phyloP scores from a whole-genome alignment of 2,329 filamentous ascomycete species.

The Pseudopithomyces maydicus region DNA sequence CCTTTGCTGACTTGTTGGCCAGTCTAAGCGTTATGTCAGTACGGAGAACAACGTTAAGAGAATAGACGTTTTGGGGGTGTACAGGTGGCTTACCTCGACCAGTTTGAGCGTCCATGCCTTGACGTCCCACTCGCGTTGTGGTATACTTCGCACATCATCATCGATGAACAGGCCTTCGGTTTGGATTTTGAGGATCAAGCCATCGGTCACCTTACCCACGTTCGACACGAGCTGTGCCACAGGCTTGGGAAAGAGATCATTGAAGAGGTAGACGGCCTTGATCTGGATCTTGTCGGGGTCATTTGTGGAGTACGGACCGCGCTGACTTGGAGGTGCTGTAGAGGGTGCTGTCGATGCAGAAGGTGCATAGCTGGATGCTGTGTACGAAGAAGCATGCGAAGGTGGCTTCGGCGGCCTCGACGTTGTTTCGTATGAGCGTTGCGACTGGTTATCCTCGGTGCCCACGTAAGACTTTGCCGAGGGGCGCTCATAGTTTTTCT shows the following conservation, averaged over 20 bases:
- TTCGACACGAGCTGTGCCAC: slow-evolving; percentile 87
- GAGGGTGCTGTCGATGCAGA: slow-evolving; percentile 84
- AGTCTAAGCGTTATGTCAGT: slow-evolving; percentile 33
- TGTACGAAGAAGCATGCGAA: slow-evolving; percentile 60
- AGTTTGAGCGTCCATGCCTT: slow-evolving; percentile 97
- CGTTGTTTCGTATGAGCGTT: slow-evolving; percentile 73
- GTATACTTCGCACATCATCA: slow-evolving; percentile 86
- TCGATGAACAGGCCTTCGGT: slow-evolving; percentile 97
- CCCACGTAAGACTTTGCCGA: slow-evolving; percentile 64
- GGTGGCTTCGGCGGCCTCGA: slow-evolving; percentile 61
- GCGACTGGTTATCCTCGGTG: slow-evolving; percentile 65
- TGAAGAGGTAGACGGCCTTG: slow-evolving; percentile 89
- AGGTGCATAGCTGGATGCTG: slow-evolving; percentile 84
- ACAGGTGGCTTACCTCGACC: slow-evolving; percentile 63
- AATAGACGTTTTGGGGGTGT: background rate
- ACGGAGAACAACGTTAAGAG: background rate
- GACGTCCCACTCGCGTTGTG: slow-evolving; percentile 98
- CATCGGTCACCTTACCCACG: slow-evolving; percentile 85
- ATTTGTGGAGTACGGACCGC: slow-evolving; percentile 80
- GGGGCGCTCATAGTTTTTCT: slow-evolving; percentile 51
- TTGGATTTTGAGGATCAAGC: slow-evolving; percentile 87
- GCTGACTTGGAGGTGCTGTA: slow-evolving; percentile 78
- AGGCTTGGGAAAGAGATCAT: slow-evolving; percentile 87
- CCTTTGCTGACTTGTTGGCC: slow-evolving; percentile 52
- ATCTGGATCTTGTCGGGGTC: slow-evolving; percentile 97